Base-by-base conservation (phyloP, 2,329 filamentous ascomycete genomes). In the Alternaria sp. region DNA sequence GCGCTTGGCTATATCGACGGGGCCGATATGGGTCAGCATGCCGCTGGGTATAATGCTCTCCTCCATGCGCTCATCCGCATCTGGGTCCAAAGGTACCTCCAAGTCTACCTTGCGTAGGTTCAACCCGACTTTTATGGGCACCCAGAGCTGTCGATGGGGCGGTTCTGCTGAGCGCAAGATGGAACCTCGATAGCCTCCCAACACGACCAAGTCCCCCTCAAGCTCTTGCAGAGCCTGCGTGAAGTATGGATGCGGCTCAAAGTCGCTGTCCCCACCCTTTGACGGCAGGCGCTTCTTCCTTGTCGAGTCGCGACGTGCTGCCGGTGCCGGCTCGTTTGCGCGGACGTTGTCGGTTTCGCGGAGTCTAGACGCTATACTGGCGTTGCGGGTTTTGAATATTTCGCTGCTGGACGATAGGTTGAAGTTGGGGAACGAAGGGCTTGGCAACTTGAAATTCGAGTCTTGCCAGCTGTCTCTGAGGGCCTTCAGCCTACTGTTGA, bases 71-170 rank as follows among this genome's bases (percentile, higher is more conserved):
- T 93, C 91, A 73, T 97, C 95, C 60, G 96, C 94, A 71, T 93
- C 91, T 2, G 88, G 88, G 13, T 91, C 86, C 5, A 97, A 81
- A 0, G 93, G 94, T 10, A 98, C 90, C 77, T 97, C 93, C 5
- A 98, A 84, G 76, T 98, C 93, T 3, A 95, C 94, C 76, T 96
- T 97, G 59, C 94, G 90, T 65, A 97, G 87, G 71, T 97, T 97
- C 54, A 98, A 82, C 1, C 95, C 94, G 26, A 97, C 90, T 79
- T 97, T 97, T 74, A 97, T 90, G 0, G 94, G 94, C 2, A 96
- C 92, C 95, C 95, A 98, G 0, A 97, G 82, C 76, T 97, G 93
- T n/a, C 93, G 89, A 73, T 95, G 89, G 5, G 92, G 91, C 9
- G 91, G 87, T 65, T 93, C 90, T 11, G 93, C 91, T 11, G 93